Base-by-base conservation (phyloP, 2,329 filamentous ascomycete species). In the Aspergillus sojae region DNA sequence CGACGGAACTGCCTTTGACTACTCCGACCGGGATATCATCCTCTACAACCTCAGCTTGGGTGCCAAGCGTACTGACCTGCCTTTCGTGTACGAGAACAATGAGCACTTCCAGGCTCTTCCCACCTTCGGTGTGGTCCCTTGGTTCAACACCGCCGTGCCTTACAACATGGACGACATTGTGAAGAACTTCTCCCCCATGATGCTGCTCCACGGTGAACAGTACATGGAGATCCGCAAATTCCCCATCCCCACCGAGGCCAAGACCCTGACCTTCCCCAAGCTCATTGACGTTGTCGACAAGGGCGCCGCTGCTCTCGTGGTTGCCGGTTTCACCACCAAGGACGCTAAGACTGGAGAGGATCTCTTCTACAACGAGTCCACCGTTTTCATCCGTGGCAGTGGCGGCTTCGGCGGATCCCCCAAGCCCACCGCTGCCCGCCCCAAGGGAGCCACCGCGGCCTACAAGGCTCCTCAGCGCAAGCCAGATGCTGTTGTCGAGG, bases 121-220 rank as follows among this genome's bases (percentile, higher is more conserved):
- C 59, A 96, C 93, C n/a, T 99, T 92, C 74, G 95, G 94, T 77
- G 95, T 98, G 66, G 90, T 99, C 72, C 95, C 95, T n/a, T 91
- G 89, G 72, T 97, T 98, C 83, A 91, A 91, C 81, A 90, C 93
- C 65, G 85, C 91, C 69, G 83, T 89, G 65, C 92, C 94, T 32
- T 98, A 91, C 83, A 88, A 85, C 78, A 86, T 95, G 72, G 87
- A 89, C 74, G 88, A 94, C 62, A 86, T 99, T 65, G 91, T 98
- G 32, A 93, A 94, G 78, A 96, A 98, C 85, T 99, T 97, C 85
- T 93, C 88, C 43, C 94, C 94, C 66, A 97, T 97, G 93, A 97
- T 97, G 93, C 88, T 99, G 57, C 90, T 99, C 28, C 95, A 99
- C 82, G 95, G 95, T 76, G 95, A 99, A 85, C 95, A 99, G 80